Evolutionary conservation across 345 rosid species (phyloP).

Genomic region (Pelargonium nanum): DNA sequence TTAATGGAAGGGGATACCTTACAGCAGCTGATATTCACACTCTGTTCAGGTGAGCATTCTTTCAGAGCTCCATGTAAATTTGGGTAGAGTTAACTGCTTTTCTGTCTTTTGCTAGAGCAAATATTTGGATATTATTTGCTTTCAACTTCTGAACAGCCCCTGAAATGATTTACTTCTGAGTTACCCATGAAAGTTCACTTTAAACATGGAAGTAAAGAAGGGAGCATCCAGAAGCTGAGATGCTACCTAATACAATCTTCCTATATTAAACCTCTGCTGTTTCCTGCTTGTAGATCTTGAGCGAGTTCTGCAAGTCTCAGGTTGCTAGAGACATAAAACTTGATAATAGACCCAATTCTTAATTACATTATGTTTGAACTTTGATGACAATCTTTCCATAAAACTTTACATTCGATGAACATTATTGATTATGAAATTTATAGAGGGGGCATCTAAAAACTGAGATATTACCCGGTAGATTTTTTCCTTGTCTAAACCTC

Average conservation of each 20-base stretch:
- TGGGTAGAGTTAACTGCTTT: constrained; percentile 1
- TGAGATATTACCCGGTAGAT: too few species aligned
- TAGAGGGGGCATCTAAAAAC: too few species aligned
- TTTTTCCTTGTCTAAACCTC: too few species aligned
- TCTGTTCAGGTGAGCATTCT: constrained; percentile 68
- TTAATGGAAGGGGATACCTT: constrained; percentile 78
- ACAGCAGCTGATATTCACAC: constrained; percentile 96
- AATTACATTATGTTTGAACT: too few species aligned
- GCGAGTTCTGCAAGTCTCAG: constrained; percentile 64
- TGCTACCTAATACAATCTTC: constrained; percentile 96
- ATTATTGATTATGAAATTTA: too few species aligned
- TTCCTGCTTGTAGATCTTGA: constrained; percentile 73
- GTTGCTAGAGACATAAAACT: constrained; percentile 39
- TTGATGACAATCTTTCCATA: too few species aligned
- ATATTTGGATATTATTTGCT: background rate
- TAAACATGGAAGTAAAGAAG: constrained; percentile 78
- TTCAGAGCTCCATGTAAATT: background rate
- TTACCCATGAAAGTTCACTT: background rate
- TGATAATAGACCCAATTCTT: background rate
- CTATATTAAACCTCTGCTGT: constrained; percentile 55
- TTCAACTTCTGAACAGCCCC: too few species aligned
- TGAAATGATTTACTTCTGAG: background rate
- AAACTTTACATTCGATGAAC: too few species aligned
- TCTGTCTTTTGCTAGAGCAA: background rate
- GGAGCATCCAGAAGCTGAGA: constrained; percentile 65